These are phyloP conservation scores for Alternaria arborescens DNA, from an alignment of 2,329 filamentous ascomycete genomes.

Conservation along the genomic window DNA sequence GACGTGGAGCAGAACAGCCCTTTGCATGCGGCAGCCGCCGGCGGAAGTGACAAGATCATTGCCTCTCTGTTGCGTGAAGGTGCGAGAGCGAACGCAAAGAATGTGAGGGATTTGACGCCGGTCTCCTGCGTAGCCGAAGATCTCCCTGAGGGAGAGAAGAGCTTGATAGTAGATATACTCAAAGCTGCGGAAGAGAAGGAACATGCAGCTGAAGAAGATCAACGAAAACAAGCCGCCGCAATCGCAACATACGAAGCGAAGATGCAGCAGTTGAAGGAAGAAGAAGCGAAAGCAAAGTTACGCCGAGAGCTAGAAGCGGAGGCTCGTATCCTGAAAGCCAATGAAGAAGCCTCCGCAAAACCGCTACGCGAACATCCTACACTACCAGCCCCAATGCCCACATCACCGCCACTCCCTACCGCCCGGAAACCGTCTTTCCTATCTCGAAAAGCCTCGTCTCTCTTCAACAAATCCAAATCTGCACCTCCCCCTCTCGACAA, in stretches of 20 bases:
- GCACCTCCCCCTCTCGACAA: neutral
- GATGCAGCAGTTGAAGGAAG: constrained; percentile 14
- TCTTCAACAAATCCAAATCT: constrained; percentile 15
- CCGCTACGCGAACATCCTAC: constrained; percentile 6
- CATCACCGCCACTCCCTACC: constrained; percentile 6
- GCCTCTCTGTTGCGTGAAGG: constrained; percentile 28
- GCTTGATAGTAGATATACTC: constrained; percentile 31
- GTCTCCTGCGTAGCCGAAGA: constrained; percentile 23
- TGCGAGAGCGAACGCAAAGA: constrained; percentile 26
- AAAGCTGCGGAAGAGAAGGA: constrained; percentile 30
- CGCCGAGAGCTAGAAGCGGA: constrained; percentile 8
- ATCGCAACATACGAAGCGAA: constrained; percentile 14
- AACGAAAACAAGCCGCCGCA: constrained; percentile 12
- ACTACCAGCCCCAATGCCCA: constrained; percentile 1
- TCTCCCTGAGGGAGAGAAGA: constrained; percentile 26
- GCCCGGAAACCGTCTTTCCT: constrained; percentile 6
- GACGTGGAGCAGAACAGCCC: constrained; percentile 32
- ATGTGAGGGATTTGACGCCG: constrained; percentile 29
- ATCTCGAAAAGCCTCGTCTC: constrained; percentile 21
- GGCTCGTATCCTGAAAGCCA: neutral
- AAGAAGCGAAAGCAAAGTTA: constrained; percentile 12
- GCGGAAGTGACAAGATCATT: constrained; percentile 27
- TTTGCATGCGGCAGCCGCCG: constrained; percentile 31
- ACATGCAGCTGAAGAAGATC: constrained; percentile 13
- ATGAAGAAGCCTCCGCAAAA: neutral